Percentiles rank a stretch among this genome's conserved stretches.
Evolutionary conservation across 352 stramenopile species (phyloP).

Genomic region (Phytopythium cucurbitacearum): DNA sequence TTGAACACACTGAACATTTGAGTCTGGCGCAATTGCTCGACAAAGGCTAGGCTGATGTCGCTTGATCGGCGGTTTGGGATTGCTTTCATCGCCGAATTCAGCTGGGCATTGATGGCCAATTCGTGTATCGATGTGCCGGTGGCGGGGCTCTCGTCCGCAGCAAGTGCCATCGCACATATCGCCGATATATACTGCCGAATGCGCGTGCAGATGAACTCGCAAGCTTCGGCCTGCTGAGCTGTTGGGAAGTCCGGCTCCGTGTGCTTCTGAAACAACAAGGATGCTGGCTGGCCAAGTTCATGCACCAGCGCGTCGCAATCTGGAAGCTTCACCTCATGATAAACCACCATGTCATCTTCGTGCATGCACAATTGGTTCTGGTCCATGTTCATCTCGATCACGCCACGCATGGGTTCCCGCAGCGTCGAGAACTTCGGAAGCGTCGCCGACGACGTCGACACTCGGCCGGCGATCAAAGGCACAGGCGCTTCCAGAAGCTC

Average conservation of each 20-base stretch:
- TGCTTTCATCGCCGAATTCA: too few species aligned
- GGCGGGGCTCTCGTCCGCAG: slow-evolving; percentile 17
- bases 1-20: slow-evolving; percentile 84
- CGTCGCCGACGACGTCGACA: slow-evolving; percentile 43
- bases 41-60: slow-evolving; percentile 52
- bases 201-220: slow-evolving; percentile 56
- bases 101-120: too few species aligned
- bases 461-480: slow-evolving; percentile 69
- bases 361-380: slow-evolving; percentile 74
- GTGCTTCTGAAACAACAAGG: slow-evolving; percentile 53
- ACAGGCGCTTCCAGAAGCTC: slow-evolving; percentile 76
- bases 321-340: slow-evolving; percentile 75
- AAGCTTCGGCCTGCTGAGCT: slow-evolving; percentile 64
- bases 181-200: slow-evolving; percentile 62
- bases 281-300: slow-evolving; percentile 53
- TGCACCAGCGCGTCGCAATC: slow-evolving; percentile 68
- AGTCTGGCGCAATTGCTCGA: slow-evolving; percentile 62
- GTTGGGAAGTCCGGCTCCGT: slow-evolving; percentile 54
- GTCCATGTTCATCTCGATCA: slow-evolving; percentile 85
- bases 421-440: slow-evolving; percentile 57
- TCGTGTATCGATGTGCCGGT: too few species aligned
- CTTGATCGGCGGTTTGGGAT: slow-evolving; percentile 27
- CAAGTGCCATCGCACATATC: slow-evolving; percentile 48
- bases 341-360: slow-evolving; percentile 62
- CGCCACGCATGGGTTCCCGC: slow-evolving; percentile 48